Evolutionary conservation across 768 basidiomycete species (phyloP).

Genomic region (Leucocoprinus sp.): DNA sequence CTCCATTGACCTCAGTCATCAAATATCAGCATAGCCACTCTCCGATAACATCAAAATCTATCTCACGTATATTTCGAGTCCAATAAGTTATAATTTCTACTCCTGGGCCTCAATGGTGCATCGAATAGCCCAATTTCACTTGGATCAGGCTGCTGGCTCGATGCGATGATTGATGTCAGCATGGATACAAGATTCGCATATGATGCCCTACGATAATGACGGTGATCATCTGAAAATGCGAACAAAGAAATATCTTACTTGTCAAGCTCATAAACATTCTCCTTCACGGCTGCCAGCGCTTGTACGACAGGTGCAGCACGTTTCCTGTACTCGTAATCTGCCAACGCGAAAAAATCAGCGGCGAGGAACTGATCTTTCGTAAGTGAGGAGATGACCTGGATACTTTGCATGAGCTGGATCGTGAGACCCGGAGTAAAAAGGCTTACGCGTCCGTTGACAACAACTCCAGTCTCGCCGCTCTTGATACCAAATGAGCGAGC

Average conservation of each 20-base stretch:
- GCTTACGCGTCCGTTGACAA: slow-evolving; percentile 82
- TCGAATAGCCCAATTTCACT: slow-evolving; percentile 71
- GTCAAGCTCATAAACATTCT: slow-evolving; percentile 22
- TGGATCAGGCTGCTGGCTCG: slow-evolving; percentile 63
- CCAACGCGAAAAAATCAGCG: slow-evolving; percentile 67
- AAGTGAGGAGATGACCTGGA: slow-evolving; percentile 74
- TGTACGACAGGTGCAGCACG: slow-evolving; percentile 61
- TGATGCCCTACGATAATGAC: slow-evolving; percentile 31
- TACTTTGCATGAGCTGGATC: neutral
- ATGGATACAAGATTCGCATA: slow-evolving; percentile 55
- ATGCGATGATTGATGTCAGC: slow-evolving; percentile 64
- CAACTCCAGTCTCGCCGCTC: slow-evolving; percentile 53
- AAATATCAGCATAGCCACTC: slow-evolving; percentile 1
- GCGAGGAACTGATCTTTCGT: slow-evolving; percentile 46
- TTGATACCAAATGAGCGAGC: slow-evolving; percentile 47
- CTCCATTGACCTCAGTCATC: slow-evolving; percentile 46
- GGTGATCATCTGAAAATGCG: neutral
- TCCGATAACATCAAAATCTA: neutral
- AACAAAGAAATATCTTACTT: slow-evolving; percentile 10
- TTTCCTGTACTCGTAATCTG: slow-evolving; percentile 65
- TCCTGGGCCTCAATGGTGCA: slow-evolving; percentile 49
- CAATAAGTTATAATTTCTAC: slow-evolving; percentile 51
- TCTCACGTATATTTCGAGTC: slow-evolving; percentile 60
- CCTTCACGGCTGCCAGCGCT: slow-evolving; percentile 49
- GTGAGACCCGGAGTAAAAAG: too few relatives aligned